These are phyloP conservation scores for Chlorella variabilis DNA, from an alignment of 163 green algal genomes.

Conservation along the genomic window DNA sequence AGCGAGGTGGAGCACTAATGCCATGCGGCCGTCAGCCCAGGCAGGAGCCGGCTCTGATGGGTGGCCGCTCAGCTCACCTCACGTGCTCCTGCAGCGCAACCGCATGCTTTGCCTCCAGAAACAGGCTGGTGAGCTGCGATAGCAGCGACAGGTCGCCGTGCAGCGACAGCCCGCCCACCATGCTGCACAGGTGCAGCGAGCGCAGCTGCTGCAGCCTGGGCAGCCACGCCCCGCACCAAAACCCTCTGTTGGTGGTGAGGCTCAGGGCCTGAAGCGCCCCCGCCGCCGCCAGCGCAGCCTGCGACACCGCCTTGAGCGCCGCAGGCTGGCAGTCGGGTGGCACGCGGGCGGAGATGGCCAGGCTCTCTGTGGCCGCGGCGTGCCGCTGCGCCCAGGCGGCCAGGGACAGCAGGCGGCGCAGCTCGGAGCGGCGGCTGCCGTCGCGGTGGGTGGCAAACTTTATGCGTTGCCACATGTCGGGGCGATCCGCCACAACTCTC, in stretches of 20 bases:
- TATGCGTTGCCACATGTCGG: background rate
- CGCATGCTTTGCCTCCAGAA: constrained; percentile 13
- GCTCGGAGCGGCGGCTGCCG: constrained; percentile 16
- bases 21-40: background rate
- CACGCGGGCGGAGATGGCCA: constrained; percentile 7
- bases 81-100: constrained; percentile 3
- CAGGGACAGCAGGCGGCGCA: constrained; percentile 24
- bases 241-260: constrained; percentile 9
- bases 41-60: background rate
- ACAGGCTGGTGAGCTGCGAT: background rate
- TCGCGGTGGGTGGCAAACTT: constrained; percentile 21
- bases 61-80: background rate
- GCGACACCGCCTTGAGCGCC: background rate
- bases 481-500: background rate
- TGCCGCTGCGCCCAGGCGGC: background rate
- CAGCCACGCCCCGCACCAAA: constrained; percentile 2
- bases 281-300: background rate
- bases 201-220: constrained; percentile 12
- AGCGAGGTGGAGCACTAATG: too few relatives aligned
- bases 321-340: constrained; percentile 15
- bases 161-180: constrained; percentile 27
- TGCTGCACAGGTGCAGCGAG: constrained; percentile 9
- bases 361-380: background rate
- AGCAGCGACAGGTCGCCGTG: constrained; percentile 6
- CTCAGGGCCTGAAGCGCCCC: background rate